These are phyloP conservation scores for Kuraishia molischiana DNA, from an alignment of 805 yeast genomes.

Conservation along the genomic window DNA sequence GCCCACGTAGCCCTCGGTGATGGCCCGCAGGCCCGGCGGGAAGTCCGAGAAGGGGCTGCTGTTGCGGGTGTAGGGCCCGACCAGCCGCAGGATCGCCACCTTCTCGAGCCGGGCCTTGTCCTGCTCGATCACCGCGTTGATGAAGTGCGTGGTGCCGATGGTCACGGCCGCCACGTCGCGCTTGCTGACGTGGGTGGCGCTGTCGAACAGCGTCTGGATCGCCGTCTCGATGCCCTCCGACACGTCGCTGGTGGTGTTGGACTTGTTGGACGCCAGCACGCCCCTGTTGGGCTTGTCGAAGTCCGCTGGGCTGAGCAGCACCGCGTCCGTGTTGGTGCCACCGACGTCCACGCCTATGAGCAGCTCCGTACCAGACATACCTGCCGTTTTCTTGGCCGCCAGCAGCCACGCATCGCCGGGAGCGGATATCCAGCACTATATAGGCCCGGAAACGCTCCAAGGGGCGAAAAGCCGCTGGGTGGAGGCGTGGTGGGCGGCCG, in stretches of 20 bases:
- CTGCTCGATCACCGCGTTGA: constrained; percentile 38
- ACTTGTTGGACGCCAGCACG: constrained; percentile 23
- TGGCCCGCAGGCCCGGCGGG: constrained; percentile 24
- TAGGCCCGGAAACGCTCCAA: no score
- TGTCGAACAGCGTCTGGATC: constrained; percentile 21
- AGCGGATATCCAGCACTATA: no score
- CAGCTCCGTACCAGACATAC: background rate
- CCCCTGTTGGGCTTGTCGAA: constrained; percentile 4
- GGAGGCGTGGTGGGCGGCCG: background rate
- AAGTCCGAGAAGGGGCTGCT: constrained; percentile 34
- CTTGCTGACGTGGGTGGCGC: constrained; percentile 8
- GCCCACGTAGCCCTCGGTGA: constrained; percentile 26
- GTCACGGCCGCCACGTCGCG: constrained; percentile 30
- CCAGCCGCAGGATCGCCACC: constrained; percentile 35
- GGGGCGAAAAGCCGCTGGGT: no score
- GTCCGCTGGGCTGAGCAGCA: constrained; percentile 27
- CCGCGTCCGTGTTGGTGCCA: constrained; percentile 42
- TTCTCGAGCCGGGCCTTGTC: constrained; percentile 29
- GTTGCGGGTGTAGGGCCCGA: constrained; percentile 30
- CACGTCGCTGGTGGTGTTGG: constrained; percentile 33
- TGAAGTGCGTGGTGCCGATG: constrained; percentile 42
- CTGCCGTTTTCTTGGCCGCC: background rate
- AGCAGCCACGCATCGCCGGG: no score
- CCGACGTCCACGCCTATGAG: constrained; percentile 37
- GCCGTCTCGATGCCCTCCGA: constrained; percentile 31